phyloP scores from a whole-genome alignment of 2,329 filamentous ascomycete genomes.

The Cercospora sesami region DNA sequence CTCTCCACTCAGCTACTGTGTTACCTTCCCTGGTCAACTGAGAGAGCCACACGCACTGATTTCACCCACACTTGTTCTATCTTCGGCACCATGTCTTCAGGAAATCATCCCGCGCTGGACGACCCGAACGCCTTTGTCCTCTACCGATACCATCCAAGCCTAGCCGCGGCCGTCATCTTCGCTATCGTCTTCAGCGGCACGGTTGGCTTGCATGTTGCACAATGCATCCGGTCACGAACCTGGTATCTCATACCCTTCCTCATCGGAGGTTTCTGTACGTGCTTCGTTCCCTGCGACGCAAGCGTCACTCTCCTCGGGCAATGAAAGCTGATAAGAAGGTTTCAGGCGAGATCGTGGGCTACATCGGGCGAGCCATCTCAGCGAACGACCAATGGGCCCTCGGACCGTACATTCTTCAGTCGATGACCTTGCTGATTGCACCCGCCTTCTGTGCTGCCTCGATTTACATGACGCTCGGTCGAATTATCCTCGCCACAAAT shows the following conservation, averaged over 20 bases:
- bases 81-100: not conserved
- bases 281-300: conserved; percentile 19
- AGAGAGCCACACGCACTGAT: not conserved
- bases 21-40: rapidly evolving
- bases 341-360: conserved; percentile 52
- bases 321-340: not conserved
- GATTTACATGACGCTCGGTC: too few relatives aligned
- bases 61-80: not conserved
- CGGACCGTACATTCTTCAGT: too few relatives aligned
- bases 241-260: conserved; percentile 56
- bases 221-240: conserved; percentile 43
- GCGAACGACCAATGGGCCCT: conserved; percentile 45
- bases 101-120: not conserved
- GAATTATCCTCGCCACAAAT: too few relatives aligned
- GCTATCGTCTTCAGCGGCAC: conserved; percentile 33
- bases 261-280: conserved; percentile 45
- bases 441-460: too few relatives aligned
- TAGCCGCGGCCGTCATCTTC: conserved; percentile 34
- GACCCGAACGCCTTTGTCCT: conserved; percentile 8
- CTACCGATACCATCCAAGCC: conserved; percentile 16
- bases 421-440: too few relatives aligned
- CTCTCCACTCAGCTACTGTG: not conserved
- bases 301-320: not conserved
- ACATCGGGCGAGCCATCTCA: conserved; percentile 52
- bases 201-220: conserved; percentile 41